Conservation (phyloP, 2,329 filamentous ascomycete species). For the Plenodomus lindquistii region DNA sequence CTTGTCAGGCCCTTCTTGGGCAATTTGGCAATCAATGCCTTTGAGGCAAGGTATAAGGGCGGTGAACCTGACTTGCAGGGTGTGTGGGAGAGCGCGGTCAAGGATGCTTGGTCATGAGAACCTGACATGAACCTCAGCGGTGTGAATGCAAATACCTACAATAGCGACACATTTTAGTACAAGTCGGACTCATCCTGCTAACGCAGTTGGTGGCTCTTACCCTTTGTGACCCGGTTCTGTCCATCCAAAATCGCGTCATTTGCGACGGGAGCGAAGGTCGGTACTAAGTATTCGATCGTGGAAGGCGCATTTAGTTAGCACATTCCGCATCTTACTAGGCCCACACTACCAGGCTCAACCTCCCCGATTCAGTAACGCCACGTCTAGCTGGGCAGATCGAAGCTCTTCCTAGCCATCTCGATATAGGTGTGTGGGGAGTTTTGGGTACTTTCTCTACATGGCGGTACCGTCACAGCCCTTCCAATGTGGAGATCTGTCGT, state of each 20-base stretch:
- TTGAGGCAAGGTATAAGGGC: conserved; percentile 92
- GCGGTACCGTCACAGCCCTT: not conserved
- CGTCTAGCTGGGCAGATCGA: not conserved
- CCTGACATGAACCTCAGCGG: not conserved
- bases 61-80: conserved; percentile 48
- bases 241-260: too few species aligned
- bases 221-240: too few species aligned
- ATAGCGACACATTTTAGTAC: not conserved
- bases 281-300: too few species aligned
- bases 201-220: not conserved
- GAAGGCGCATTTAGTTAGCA: too few species aligned
- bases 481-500: not conserved
- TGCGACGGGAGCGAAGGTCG: too few species aligned
- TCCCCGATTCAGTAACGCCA: too few species aligned
- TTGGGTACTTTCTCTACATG: not conserved
- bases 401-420: not conserved
- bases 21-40: conserved; percentile 88
- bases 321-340: too few species aligned
- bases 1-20: conserved; percentile 87
- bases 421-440: not conserved
- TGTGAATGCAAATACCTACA: not conserved
- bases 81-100: conserved; percentile 38
- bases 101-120: conserved; percentile 25
- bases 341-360: too few species aligned
- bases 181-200: not conserved